Conservation (phyloP, 768 basidiomycete species). For the Saitozyma sp. region DNA sequence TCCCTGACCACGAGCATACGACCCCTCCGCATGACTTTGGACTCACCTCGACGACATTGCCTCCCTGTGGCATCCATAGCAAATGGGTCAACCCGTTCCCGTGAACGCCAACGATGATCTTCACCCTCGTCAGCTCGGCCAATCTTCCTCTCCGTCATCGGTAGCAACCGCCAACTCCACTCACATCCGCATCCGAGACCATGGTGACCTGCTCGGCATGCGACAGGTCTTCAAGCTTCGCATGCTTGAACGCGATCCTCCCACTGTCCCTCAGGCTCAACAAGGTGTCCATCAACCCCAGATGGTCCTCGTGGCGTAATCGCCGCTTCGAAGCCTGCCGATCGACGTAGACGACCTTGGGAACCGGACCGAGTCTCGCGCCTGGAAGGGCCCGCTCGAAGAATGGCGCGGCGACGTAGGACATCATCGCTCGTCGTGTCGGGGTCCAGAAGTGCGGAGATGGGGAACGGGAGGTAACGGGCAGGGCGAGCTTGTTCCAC, state of each 20-base stretch:
- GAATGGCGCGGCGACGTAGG: too few relatives aligned
- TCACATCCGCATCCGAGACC: constrained; percentile 13
- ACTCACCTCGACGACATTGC: constrained; percentile 37
- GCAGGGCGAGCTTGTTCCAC: neutral
- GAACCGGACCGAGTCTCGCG: too few relatives aligned
- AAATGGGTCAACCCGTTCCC: constrained; percentile 44
- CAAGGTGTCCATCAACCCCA: constrained; percentile 4
- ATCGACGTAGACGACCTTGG: constrained; percentile 19
- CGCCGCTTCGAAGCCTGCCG: constrained; percentile 13
- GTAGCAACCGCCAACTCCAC: neutral
- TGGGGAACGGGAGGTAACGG: neutral
- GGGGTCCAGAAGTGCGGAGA: neutral
- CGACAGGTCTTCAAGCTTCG: constrained; percentile 8
- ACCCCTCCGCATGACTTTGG: neutral
- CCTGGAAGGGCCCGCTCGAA: too few relatives aligned
- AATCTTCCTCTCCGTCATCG: neutral
- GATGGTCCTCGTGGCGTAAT: constrained; percentile 12
- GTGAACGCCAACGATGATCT: constrained; percentile 44
- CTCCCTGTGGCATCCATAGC: constrained; percentile 40
- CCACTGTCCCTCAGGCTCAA: neutral
- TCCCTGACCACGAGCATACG: too few relatives aligned
- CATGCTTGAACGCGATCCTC: constrained; percentile 5
- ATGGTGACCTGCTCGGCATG: constrained; percentile 5
- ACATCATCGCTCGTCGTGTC: too few relatives aligned
- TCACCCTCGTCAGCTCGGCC: neutral